A percentile compares a stretch with the other conserved stretches of the same genome.
Conservation (phyloP, 768 basidiomycete species). For the Calocybe indica region DNA sequence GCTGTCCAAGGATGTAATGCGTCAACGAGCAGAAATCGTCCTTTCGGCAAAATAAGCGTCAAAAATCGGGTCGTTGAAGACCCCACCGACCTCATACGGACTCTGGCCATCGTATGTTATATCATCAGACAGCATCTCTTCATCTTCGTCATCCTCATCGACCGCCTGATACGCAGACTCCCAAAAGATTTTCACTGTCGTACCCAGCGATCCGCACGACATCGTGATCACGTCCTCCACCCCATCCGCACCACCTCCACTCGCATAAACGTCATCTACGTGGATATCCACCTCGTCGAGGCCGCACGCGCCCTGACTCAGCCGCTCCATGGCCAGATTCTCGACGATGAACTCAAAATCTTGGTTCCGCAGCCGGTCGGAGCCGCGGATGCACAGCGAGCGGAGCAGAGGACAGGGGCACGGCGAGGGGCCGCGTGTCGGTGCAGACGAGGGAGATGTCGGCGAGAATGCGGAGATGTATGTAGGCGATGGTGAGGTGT, state of each 20-base stretch:
- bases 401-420: conserved; percentile 28
- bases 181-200: conserved; percentile 8
- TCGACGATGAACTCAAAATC: conserved; percentile 23
- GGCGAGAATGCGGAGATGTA: too few relatives aligned
- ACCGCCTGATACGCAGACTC: not conserved
- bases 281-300: conserved; percentile 26
- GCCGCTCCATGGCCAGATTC: conserved; percentile 17
- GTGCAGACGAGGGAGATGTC: too few relatives aligned
- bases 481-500: too few relatives aligned
- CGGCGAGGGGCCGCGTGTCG: not conserved
- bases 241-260: conserved; percentile 11
- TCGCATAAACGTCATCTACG: conserved; percentile 18
- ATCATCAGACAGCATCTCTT: not conserved
- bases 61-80: conserved; percentile 1
- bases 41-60: conserved; percentile 1
- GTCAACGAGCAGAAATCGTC: not conserved
- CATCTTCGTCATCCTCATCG: conserved; percentile 5
- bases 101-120: not conserved
- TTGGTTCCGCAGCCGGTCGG: conserved; percentile 13
- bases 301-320: conserved; percentile 14
- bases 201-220: conserved; percentile 3
- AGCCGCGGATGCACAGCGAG: conserved; percentile 22
- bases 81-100: not conserved
- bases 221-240: conserved; percentile 10
- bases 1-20: too few relatives aligned